phyloP scores from a whole-genome alignment of 441 rosid species.

The Pelargonium australe region DNA sequence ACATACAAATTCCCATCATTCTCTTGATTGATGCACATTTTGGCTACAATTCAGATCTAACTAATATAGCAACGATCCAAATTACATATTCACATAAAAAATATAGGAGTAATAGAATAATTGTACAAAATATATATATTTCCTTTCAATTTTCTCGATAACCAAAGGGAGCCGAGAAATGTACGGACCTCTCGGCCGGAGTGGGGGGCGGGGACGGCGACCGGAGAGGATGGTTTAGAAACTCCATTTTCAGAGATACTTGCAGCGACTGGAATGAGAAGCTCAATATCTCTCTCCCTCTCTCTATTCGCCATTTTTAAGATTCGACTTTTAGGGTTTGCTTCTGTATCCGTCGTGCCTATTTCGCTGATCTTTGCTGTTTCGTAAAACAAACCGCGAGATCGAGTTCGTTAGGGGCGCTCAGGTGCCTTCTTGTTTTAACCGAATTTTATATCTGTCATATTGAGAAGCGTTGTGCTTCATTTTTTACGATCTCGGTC shows the following conservation, averaged over 20 bases:
- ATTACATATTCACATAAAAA: neutral
- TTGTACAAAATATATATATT: neutral
- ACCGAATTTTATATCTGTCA: neutral
- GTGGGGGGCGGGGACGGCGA: neutral
- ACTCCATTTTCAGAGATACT: slow-evolving; percentile 1
- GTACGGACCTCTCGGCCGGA: slow-evolving; percentile 9
- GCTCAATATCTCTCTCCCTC: slow-evolving; percentile 4
- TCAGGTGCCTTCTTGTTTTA: neutral
- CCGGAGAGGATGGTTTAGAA: slow-evolving; percentile 2
- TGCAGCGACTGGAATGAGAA: neutral
- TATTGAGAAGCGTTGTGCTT: too few relatives aligned
- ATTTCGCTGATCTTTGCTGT: neutral
- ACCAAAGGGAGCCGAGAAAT: neutral
- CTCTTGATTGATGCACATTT: neutral
- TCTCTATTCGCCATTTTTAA: slow-evolving; percentile 1
- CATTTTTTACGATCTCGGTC: too few relatives aligned
- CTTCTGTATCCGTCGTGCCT: neutral
- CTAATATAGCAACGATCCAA: neutral
- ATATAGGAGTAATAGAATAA: too few relatives aligned
- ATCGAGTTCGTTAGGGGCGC: neutral
- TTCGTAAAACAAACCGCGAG: neutral
- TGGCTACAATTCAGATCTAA: neutral
- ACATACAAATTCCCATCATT: neutral
- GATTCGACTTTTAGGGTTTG: slow-evolving; percentile 1
- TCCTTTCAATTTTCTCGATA: neutral